A percentile compares a stretch with the other conserved stretches of the same genome.
phyloP scores from a whole-genome alignment of 2,329 filamentous ascomycete species.

The Ophiosphaerella narmari region DNA sequence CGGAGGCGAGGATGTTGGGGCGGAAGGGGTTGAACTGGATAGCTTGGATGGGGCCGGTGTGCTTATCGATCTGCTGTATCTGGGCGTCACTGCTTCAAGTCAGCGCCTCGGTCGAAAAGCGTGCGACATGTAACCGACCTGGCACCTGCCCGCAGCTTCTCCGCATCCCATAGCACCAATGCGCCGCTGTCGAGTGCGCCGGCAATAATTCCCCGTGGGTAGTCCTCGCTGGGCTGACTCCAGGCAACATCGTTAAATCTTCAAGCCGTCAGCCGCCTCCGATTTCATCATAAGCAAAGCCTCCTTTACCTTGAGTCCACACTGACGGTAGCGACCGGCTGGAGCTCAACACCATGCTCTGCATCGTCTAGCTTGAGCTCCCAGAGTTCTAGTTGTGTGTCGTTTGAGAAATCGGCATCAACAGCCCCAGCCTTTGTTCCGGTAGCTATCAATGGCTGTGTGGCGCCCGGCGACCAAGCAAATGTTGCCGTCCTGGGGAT shows the following conservation, averaged over 20 bases:
- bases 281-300: not conserved
- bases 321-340: conserved; percentile 80
- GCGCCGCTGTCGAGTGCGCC: conserved; percentile 94
- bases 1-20: conserved; percentile 88
- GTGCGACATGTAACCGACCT: conserved; percentile 54
- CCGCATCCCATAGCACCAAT: conserved; percentile 91
- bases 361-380: conserved; percentile 82
- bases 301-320: conserved; percentile 81
- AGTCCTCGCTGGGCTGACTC: conserved; percentile 78
- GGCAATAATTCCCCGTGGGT: conserved; percentile 86
- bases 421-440: conserved; percentile 95
- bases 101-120: conserved; percentile 36
- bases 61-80: conserved; percentile 85
- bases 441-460: conserved; percentile 82
- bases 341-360: conserved; percentile 78
- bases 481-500: conserved; percentile 96
- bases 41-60: conserved; percentile 89
- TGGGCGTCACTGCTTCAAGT: conserved; percentile 66
- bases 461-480: conserved; percentile 86
- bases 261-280: conserved; percentile 23
- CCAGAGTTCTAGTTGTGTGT: conserved; percentile 96
- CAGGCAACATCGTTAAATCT: conserved; percentile 98
- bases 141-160: conserved; percentile 61
- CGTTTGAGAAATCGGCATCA: conserved; percentile 95
- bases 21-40: conserved; percentile 95